These are phyloP conservation scores for Verticillium dahliae DNA, from an alignment of 2,329 filamentous ascomycete genomes.

Conservation along the genomic window DNA sequence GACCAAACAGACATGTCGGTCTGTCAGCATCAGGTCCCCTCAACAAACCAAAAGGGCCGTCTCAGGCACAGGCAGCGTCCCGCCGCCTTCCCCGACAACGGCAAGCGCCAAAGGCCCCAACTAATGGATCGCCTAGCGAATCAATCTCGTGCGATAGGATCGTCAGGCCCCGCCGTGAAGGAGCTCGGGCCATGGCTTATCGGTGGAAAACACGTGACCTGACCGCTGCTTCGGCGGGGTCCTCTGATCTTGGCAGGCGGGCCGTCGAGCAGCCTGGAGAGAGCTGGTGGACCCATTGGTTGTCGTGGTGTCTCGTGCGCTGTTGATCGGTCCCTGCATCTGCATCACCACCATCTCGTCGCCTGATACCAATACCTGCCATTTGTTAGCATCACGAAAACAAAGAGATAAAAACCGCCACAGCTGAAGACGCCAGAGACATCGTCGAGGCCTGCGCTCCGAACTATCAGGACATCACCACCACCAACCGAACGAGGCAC, in stretches of 20 bases:
- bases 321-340: not conserved
- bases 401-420: not conserved
- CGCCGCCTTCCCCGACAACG: not conserved
- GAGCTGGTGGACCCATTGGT: not conserved
- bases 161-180: not conserved
- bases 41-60: constrained; percentile 1
- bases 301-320: not conserved
- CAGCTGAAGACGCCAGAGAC: not conserved
- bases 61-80: not conserved
- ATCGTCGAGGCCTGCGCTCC: not conserved
- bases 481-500: not conserved
- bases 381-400: not conserved
- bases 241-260: not conserved
- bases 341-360: not conserved
- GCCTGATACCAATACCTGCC: not conserved
- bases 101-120: not conserved
- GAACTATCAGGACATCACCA: not conserved
- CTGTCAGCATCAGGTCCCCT: not conserved
- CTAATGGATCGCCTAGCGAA: not conserved
- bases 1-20: not conserved
- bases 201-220: not conserved
- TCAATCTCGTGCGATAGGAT: not conserved
- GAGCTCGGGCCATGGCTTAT: not conserved
- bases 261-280: not conserved
- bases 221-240: not conserved